These are phyloP conservation scores for Tylopilus plumbeoviolaceoides DNA, from an alignment of 768 basidiomycete species.

Conservation along the genomic window DNA sequence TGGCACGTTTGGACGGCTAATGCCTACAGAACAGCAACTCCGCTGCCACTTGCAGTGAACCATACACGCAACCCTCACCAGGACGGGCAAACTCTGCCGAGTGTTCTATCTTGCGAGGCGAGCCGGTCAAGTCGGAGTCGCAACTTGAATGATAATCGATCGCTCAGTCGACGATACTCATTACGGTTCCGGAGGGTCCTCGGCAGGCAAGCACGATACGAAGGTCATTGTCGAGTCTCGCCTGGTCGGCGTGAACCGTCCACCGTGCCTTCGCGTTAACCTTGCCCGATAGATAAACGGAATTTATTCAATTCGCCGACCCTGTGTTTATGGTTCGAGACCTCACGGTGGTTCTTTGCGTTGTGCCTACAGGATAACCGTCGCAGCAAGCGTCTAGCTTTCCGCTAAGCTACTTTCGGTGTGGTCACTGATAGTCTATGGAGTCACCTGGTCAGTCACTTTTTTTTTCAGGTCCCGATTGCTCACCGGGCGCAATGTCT, in stretches of 20 bases:
- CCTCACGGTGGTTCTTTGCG: slow-evolving; percentile 1
- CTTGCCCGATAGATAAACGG: slow-evolving; percentile 10
- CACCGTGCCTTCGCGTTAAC: slow-evolving; percentile 4
- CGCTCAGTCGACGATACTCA: not conserved
- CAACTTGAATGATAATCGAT: slow-evolving; percentile 1
- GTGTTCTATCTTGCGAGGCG: not conserved
- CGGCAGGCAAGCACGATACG: not conserved
- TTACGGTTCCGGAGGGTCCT: slow-evolving; percentile 8
- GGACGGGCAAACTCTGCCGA: slow-evolving; percentile 6
- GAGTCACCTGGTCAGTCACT: slow-evolving; percentile 4
- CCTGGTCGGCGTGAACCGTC: slow-evolving; percentile 5
- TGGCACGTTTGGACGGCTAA: not conserved
- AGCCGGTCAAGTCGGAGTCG: slow-evolving; percentile 9
- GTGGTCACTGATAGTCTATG: not conserved
- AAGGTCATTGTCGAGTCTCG: slow-evolving; percentile 2
- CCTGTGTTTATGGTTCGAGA: slow-evolving; percentile 1
- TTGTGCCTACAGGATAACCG: slow-evolving; percentile 1
- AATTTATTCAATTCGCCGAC: slow-evolving; percentile 15
- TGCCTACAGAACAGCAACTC: not conserved
- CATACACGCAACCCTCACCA: not conserved
- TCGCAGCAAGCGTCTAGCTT: not conserved
- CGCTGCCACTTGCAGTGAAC: slow-evolving; percentile 8
- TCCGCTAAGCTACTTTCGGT: not conserved
- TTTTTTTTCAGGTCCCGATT: slow-evolving; percentile 16
- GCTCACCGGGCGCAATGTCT: slow-evolving; percentile 3